Evolutionary conservation across 257 asterid species (phyloP), one percentile per base, ranked within the genome.

Genomic region (Knoxia roxburghii): DNA sequence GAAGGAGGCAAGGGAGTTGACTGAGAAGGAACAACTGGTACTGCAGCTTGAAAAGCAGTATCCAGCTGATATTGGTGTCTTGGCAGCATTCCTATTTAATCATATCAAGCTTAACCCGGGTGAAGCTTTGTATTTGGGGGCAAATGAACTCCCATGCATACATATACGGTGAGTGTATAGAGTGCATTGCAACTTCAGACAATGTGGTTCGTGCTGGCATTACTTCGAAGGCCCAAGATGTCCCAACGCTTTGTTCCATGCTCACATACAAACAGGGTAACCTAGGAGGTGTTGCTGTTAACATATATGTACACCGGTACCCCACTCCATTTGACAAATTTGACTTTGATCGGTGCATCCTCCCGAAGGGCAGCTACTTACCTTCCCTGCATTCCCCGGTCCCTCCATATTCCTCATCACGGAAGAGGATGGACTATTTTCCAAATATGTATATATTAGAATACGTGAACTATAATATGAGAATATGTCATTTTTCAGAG

Each of bases 141-240:
- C n/a, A n/a, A n/a, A n/a, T n/a, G n/a, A n/a, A n/a, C n/a, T n/a
- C n/a, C n/a, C n/a, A n/a, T n/a, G n/a, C n/a, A n/a, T n/a, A n/a
- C n/a, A n/a, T n/a, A n/a, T n/a, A n/a, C n/a, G n/a, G n/a, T n/a
- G n/a, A n/a, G n/a, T n/a, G n/a, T n/a, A n/a, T n/a, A n/a, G n/a
- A n/a, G n/a, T n/a, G n/a, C n/a, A n/a, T n/a, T n/a, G n/a, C n/a
- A n/a, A n/a, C n/a, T n/a, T n/a, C n/a, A n/a, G 96, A 94, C 77
- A 94, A 90, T 65, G 98, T 94, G 8, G 96, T 94, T 5, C 96
- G 99, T 0, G 99, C 97, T 58, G 98, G 99, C 45, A 96, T 94
- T 60, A 94, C 99, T 49, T 93, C 96, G 3, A 90, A 94, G 80
- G 29, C 80, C 66, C 82, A 91, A 61, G 99, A 94, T 75, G 95